Percentiles rank a stretch among this genome's conserved stretches.
Conservation (phyloP, 768 basidiomycete species). For the Boletus huronensis region DNA sequence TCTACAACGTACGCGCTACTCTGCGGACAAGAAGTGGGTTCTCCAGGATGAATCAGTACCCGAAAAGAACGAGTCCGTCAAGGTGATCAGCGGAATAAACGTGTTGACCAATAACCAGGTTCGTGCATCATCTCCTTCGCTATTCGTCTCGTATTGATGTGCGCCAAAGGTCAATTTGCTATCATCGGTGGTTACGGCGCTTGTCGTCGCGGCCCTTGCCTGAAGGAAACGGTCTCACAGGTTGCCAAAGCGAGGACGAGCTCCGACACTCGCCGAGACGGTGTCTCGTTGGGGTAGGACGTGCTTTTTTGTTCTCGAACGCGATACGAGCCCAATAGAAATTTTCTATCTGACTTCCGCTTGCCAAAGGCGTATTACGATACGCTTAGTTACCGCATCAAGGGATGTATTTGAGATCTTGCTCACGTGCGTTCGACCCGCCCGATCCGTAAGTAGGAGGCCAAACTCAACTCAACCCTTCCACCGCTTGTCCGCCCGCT, state of each 20-base stretch:
- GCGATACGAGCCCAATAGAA: background rate
- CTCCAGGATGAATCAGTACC: slow-evolving; percentile 51
- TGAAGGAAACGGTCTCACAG: slow-evolving; percentile 7
- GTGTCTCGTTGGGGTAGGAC: background rate
- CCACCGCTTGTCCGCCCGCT: background rate
- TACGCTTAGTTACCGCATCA: slow-evolving; percentile 21
- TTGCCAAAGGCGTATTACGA: background rate
- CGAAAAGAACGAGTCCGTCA: slow-evolving; percentile 44
- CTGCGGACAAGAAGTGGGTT: slow-evolving; percentile 54
- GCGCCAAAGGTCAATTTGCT: slow-evolving; percentile 41
- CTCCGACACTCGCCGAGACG: background rate
- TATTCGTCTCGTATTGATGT: slow-evolving; percentile 2
- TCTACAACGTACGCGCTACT: slow-evolving; percentile 76
- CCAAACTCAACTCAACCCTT: slow-evolving; percentile 6
- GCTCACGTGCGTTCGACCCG: slow-evolving; percentile 16
- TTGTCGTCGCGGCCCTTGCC: slow-evolving; percentile 35
- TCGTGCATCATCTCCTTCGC: slow-evolving; percentile 10
- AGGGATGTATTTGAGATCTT: slow-evolving; percentile 12
- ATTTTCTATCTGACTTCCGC: background rate
- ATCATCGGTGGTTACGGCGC: slow-evolving; percentile 39
- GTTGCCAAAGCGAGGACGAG: background rate
- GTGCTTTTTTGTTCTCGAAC: background rate
- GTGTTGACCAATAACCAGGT: slow-evolving; percentile 86
- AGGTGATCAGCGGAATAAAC: slow-evolving; percentile 58
- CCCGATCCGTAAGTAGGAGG: slow-evolving; percentile 6